Conservation (phyloP, 148 eudicot species). For the Fagopyrum esculentum region DNA sequence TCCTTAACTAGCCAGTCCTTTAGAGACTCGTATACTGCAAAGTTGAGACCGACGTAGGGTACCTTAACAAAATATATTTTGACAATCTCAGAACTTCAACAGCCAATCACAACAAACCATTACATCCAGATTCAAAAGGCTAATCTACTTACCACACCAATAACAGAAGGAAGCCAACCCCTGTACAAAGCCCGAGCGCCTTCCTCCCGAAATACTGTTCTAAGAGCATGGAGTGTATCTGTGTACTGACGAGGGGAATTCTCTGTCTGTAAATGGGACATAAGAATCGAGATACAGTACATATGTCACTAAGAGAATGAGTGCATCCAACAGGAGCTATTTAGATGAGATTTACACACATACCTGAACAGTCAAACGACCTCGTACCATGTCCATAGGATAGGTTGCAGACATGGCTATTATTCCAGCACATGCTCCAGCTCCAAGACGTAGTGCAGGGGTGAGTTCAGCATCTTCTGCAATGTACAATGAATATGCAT, state of each 20-base stretch:
- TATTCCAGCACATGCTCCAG: constrained; percentile 95
- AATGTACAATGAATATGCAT: constrained; percentile 4
- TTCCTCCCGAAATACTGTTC: constrained; percentile 66
- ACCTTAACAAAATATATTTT: constrained; percentile 28
- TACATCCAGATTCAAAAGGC: background rate
- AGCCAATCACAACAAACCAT: too few relatives aligned
- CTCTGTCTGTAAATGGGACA: constrained; percentile 44
- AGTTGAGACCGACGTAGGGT: constrained; percentile 89
- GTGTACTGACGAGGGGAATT: constrained; percentile 73
- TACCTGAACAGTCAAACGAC: constrained; percentile 93
- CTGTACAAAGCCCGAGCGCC: constrained; percentile 83
- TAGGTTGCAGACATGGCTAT: constrained; percentile 97
- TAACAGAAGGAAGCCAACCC: constrained; percentile 98
- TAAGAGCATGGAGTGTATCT: constrained; percentile 74
- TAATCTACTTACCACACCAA: constrained; percentile 71
- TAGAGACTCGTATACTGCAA: constrained; percentile 82
- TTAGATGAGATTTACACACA: background rate
- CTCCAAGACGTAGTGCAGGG: constrained; percentile 86
- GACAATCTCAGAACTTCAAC: background rate
- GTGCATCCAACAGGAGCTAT: background rate
- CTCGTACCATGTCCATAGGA: constrained; percentile 95
- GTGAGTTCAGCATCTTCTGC: constrained; percentile 82
- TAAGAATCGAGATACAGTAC: background rate
- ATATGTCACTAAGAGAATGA: background rate
- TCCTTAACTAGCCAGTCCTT: constrained; percentile 73